Conservation (phyloP, 2,329 filamentous ascomycete species). For the Trichophyton equinum region DNA sequence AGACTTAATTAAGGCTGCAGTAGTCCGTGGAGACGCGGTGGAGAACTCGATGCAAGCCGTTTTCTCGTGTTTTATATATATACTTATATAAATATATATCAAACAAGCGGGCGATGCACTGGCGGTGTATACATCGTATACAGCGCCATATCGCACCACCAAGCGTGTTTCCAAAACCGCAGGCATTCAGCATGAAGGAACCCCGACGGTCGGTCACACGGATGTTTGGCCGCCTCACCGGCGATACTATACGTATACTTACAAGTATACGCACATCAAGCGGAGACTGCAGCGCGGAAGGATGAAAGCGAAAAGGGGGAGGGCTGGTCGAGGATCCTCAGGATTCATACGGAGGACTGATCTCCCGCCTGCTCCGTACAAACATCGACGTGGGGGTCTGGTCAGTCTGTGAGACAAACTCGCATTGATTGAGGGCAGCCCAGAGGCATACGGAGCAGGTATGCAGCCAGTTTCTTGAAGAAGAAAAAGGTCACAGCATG, state of each 20-base stretch:
- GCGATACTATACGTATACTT: neutral
- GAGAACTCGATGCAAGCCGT: neutral
- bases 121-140: neutral
- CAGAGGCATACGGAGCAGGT: neutral
- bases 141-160: neutral
- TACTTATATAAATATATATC: neutral
- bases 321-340: neutral
- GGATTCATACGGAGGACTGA: neutral
- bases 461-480: neutral
- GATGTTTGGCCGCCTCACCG: neutral
- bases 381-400: neutral
- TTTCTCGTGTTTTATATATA: slow-evolving; percentile 2
- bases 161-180: neutral
- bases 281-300: neutral
- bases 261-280: neutral
- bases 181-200: neutral
- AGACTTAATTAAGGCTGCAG: slow-evolving; percentile 1
- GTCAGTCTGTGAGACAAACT: neutral
- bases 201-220: neutral
- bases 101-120: neutral
- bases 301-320: neutral
- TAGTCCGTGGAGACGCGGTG: neutral
- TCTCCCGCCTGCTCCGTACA: neutral
- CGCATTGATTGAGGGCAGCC: neutral
- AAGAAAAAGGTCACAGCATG: neutral